A percentile compares a stretch with the other conserved stretches of the same genome.
Conservation (phyloP, 768 basidiomycete genomes). For the Trametes elegans region DNA sequence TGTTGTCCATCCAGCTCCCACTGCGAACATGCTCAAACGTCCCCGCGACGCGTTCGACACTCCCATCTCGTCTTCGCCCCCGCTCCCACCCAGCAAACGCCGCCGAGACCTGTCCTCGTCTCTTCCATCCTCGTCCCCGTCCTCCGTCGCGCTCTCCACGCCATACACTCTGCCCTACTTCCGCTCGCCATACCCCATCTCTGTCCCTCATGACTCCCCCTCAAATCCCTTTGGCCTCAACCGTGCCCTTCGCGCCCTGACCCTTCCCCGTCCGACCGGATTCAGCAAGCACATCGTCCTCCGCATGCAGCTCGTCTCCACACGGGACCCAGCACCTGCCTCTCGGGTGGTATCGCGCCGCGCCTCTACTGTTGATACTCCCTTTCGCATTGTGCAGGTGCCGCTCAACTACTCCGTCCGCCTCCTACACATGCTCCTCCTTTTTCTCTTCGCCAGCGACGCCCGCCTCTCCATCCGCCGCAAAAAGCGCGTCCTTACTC, state of each 20-base stretch:
- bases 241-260: constrained; percentile 33
- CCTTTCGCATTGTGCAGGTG: constrained; percentile 66
- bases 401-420: constrained; percentile 69
- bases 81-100: constrained; percentile 22
- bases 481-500: neutral
- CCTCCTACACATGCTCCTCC: constrained; percentile 59
- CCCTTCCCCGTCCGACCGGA: constrained; percentile 42
- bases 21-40: constrained; percentile 29
- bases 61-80: constrained; percentile 30
- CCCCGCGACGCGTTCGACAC: constrained; percentile 28
- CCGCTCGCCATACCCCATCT: constrained; percentile 25
- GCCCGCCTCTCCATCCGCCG: constrained; percentile 14
- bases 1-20: neutral
- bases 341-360: constrained; percentile 21
- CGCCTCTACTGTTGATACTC: constrained; percentile 36
- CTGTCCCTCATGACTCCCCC: constrained; percentile 60
- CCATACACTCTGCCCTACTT: constrained; percentile 27
- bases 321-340: constrained; percentile 12
- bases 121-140: constrained; percentile 14
- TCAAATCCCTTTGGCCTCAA: constrained; percentile 68
- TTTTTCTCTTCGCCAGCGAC: constrained; percentile 51
- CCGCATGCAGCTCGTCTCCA: constrained; percentile 57
- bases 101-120: constrained; percentile 27
- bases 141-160: constrained; percentile 22
- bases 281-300: constrained; percentile 63